Evolutionary conservation across 169 alveolate species (phyloP).

Genomic region (Babesia ovata): DNA sequence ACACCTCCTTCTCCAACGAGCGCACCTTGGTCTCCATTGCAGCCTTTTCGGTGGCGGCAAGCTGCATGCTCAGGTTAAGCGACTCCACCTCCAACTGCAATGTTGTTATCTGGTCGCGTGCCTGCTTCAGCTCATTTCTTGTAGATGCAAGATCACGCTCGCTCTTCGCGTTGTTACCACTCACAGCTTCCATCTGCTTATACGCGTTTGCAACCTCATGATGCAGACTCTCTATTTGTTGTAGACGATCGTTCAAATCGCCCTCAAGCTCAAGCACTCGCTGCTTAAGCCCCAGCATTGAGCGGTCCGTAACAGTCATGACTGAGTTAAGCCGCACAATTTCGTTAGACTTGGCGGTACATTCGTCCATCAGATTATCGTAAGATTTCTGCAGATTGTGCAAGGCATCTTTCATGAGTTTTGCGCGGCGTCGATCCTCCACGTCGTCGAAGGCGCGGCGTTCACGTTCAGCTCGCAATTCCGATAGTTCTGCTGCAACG

Average conservation of each 20-base stretch:
- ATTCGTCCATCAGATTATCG: conserved; percentile 56
- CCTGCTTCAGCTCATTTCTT: conserved; percentile 18
- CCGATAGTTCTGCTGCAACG: conserved; percentile 39
- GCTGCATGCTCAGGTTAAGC: conserved; percentile 25
- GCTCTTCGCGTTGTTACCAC: conserved; percentile 24
- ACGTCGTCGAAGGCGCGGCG: conserved; percentile 51
- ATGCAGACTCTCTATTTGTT: conserved; percentile 42
- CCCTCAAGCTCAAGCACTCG: conserved; percentile 28
- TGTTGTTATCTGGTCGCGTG: conserved; percentile 25
- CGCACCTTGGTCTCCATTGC: conserved; percentile 24
- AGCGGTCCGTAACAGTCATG: conserved; percentile 30
- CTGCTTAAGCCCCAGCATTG: conserved; percentile 37
- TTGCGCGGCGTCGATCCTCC: conserved; percentile 30
- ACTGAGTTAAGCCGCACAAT: conserved; percentile 33
- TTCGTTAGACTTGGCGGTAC: conserved; percentile 21
- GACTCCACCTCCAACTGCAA: conserved; percentile 47
- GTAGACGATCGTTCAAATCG: conserved; percentile 40
- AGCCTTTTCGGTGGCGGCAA: conserved; percentile 35
- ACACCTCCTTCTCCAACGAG: conserved; percentile 41
- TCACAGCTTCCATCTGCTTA: conserved; percentile 49
- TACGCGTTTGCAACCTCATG: conserved; percentile 49
- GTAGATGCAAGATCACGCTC: conserved; percentile 28
- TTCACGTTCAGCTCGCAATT: conserved; percentile 44
- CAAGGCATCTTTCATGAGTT: conserved; percentile 26
- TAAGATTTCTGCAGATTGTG: conserved; percentile 55